Percentiles rank a stretch among this genome's conserved stretches.
Conservation (phyloP, 208 protist genomes). For the Acanthamoeba lenticulata region DNA sequence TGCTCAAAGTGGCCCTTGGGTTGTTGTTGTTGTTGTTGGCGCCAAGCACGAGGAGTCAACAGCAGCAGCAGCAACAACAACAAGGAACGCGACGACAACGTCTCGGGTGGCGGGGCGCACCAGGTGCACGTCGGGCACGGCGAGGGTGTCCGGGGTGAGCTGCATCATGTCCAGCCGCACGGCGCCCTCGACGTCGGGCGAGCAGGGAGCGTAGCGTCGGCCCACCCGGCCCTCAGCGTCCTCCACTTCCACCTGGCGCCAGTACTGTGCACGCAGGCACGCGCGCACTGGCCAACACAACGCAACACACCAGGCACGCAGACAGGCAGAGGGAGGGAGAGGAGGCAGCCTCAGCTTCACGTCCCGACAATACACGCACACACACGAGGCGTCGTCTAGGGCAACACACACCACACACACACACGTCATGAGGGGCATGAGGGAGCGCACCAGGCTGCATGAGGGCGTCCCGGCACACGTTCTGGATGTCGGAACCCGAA, state of each 20-base stretch:
- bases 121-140: background rate
- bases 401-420: too few relatives aligned
- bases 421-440: background rate
- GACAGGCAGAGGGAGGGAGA: background rate
- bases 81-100: background rate
- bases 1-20: background rate
- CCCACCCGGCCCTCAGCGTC: background rate
- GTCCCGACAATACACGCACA: background rate
- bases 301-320: background rate
- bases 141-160: slow-evolving; percentile 14
- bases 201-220: background rate
- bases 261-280: slow-evolving; percentile 9
- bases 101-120: too few relatives aligned
- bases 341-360: background rate
- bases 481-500: slow-evolving; percentile 96
- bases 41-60: too few relatives aligned
- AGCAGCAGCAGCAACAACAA: background rate
- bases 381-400: too few relatives aligned
- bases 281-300: slow-evolving; percentile 33
- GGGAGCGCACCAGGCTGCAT: slow-evolving; percentile 92
- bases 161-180: slow-evolving; percentile 47
- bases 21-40: too few relatives aligned
- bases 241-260: background rate
- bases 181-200: background rate
- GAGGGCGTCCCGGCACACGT: slow-evolving; percentile 96